Base-by-base conservation (phyloP, 176 grass and related monocot genomes). In the Chrysopogon serrulatus region DNA sequence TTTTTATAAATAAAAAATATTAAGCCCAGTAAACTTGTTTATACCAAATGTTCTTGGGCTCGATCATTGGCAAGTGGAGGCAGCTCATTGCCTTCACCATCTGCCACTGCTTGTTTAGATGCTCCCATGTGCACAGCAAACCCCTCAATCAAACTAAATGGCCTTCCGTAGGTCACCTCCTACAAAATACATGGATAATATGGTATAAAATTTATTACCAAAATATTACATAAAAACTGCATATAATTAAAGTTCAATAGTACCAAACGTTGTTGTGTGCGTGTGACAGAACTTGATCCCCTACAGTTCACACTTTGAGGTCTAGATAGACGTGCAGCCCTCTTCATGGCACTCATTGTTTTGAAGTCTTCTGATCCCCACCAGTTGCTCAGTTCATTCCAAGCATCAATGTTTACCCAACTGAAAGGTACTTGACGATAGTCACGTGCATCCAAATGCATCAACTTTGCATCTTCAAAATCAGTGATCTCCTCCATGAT, bases 41-140 rank as follows among this genome's bases (percentile, higher is more conserved):
- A 28, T 73, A 51, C 71, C 71, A 73, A 8, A 18, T 74, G 27
- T 10, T 51, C 17, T 17, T n/a, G n/a, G n/a, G n/a, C n/a, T n/a
- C n/a, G n/a, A n/a, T n/a, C n/a, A n/a, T n/a, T n/a, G n/a, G n/a
- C 44, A 74, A 74, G 27, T 53, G 71, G 71, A 34, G 45, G 71
- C 7, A 74, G 31, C 45, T 53, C 44, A 74, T 74, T 53, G 27
- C 45, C 71, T 6, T 74, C 17, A 0, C 71, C 28, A 23, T 74
- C 15, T 34, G 71, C 45, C 45, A 74, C 45, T 21, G 17, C 30
- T 1, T 74, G 17, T 16, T 71, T 45, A 3, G 40, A 15, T 43
- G 68, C 39, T 13, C 68, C 39, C 68, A 71, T 71, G 21, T 71
- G 39, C 21, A 71, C 8, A 2, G 39, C 39, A 71, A 43, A 71